phyloP scores from a whole-genome alignment of 768 basidiomycete genomes.

The Collybia mongolica region DNA sequence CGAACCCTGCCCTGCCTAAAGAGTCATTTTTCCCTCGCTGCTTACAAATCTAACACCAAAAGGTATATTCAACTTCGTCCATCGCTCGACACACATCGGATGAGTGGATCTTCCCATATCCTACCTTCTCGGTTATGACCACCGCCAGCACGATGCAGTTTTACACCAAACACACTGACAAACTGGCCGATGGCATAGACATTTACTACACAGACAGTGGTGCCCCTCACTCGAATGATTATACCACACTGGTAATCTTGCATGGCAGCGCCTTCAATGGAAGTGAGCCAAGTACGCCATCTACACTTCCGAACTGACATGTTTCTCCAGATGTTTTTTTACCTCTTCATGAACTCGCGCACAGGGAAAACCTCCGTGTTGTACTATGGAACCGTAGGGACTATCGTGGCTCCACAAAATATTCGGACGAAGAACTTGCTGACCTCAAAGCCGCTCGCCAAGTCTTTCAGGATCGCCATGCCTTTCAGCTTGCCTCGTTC shows the following conservation, averaged over 20 bases:
- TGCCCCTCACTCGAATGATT: constrained; percentile 24
- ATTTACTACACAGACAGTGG: constrained; percentile 35
- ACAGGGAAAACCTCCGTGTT: constrained; percentile 22
- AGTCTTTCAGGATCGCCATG: constrained; percentile 25
- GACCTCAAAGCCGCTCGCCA: constrained; percentile 23
- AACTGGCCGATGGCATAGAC: constrained; percentile 21
- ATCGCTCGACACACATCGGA: too few relatives aligned
- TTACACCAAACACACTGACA: constrained; percentile 8
- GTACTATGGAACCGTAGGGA: constrained; percentile 29
- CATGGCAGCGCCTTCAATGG: constrained; percentile 34
- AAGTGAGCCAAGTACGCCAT: constrained; percentile 19
- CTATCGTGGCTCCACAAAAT: constrained; percentile 31
- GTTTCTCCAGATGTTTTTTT: constrained; percentile 11
- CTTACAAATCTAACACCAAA: too few relatives aligned
- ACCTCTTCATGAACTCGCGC: constrained; percentile 19
- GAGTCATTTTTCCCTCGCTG: too few relatives aligned
- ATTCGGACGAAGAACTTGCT: constrained; percentile 29
- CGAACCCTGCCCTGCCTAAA: too few relatives aligned
- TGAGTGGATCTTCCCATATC: too few relatives aligned
- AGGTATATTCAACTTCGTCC: too few relatives aligned
- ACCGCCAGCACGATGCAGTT: too few relatives aligned
- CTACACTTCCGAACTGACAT: background rate
- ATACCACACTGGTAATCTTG: constrained; percentile 32
- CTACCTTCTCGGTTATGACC: too few relatives aligned
- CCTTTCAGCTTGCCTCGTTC: constrained; percentile 24